Evolutionary conservation across 1,284 basidiomycete species (phyloP), one percentile per base, ranked within the genome.

Genomic region (Moesziomyces sp.): DNA sequence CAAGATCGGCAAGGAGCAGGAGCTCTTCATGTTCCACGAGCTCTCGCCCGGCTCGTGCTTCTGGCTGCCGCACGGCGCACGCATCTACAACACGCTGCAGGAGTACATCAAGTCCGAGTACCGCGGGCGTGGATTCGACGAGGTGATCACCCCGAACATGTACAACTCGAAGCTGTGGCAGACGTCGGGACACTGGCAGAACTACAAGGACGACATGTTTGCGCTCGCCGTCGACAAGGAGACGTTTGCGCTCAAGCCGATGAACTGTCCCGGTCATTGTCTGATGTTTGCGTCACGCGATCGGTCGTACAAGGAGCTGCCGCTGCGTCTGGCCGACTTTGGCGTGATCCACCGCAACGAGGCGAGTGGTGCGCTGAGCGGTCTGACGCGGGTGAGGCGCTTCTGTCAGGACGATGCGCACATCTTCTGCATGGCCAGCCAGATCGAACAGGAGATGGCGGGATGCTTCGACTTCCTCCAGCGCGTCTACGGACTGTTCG

Each of bases 251-350:
- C 73, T 80, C 55, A 98, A 98, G 86, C 97, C 97, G 19, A 99
- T 99, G 97, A 99, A 99, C 86, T 99, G 97, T 85, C 97, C 97
- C 0, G 96, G 96, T 10, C 97, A 99, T 85, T 95, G 93, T 85
- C 86, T 99, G 65, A 93, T 99, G 82, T 99, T 99, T 83, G 96
- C 94, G 85, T 91, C 93, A 19, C 89, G 93, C 69, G 96, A 98
- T 85, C 90, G 97, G 68, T 92, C 91, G 67, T 98, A 98, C 87
- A 92, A 92, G 85, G 97, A 99, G 85, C 88, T 99, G 21, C 97
- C 97, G 3, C 90, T 99, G 74, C 90, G 97, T 21, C 93, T 97
- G 90, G 97, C 97, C 18, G 97, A 99, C 84, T 99, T 99, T 83
- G 97, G 97, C 81, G 94, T 99, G 66, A 88, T 99, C 63, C 97